Percentiles rank a stretch among this genome's conserved stretches.
These are phyloP conservation scores for Darksidea phi DNA, from an alignment of 495 filamentous ascomycete species.

Conservation along the genomic window DNA sequence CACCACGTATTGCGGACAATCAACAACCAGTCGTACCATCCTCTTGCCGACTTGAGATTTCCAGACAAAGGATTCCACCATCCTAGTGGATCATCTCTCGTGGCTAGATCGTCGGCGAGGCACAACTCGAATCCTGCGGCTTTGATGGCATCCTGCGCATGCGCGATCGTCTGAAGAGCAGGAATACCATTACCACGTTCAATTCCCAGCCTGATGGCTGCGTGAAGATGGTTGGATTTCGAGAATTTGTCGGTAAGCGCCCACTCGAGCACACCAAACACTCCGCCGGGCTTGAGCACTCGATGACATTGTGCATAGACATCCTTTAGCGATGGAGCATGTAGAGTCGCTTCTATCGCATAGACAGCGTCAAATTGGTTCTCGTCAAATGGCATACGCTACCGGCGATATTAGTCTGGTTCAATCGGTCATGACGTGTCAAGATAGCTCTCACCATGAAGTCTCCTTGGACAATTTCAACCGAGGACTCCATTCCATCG, in stretches of 20 bases:
- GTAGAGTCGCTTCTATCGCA: conserved; percentile 93
- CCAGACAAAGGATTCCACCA: conserved; percentile 8
- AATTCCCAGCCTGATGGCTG: neutral
- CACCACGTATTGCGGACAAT: neutral
- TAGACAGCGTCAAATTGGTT: conserved; percentile 92
- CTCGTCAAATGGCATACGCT: conserved; percentile 92
- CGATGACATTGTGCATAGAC: conserved; percentile 91
- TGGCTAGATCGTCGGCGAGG: conserved; percentile 2
- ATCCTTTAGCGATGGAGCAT: conserved; percentile 84
- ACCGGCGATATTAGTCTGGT: too few species aligned
- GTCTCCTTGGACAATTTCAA: conserved; percentile 88
- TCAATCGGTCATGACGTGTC: neutral
- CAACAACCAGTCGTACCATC: neutral
- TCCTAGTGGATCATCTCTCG: neutral
- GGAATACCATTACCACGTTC: conserved; percentile 12
- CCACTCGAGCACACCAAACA: conserved; percentile 98
- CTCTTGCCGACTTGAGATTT: neutral
- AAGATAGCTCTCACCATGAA: conserved; percentile 70
- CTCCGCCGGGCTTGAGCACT: conserved; percentile 90
- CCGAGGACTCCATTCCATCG: too few species aligned
- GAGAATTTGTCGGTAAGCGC: neutral
- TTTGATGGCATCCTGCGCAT: neutral
- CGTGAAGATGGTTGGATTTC: neutral
- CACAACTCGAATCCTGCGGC: neutral
- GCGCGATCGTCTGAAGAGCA: neutral